A percentile compares a stretch with the other conserved stretches of the same genome.
These are phyloP conservation scores for Candida cerambycidarum DNA, from an alignment of 805 yeast genomes.

Conservation along the genomic window DNA sequence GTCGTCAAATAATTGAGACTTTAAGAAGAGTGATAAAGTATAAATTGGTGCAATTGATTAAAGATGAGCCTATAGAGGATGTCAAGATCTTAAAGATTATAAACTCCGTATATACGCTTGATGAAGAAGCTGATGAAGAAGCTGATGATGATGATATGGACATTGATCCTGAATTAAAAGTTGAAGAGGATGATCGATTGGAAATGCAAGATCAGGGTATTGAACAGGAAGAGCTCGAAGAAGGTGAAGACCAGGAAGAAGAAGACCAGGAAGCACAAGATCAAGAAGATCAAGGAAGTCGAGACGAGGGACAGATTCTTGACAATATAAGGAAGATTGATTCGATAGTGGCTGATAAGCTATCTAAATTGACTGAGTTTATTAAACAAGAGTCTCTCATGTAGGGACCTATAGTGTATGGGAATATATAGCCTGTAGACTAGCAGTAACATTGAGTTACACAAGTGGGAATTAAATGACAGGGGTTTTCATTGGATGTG, in stretches of 20 bases:
- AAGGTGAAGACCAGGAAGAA: slow-evolving; percentile 12
- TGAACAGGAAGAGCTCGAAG: slow-evolving; percentile 20
- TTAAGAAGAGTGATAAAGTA: slow-evolving; percentile 70
- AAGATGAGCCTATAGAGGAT: slow-evolving; percentile 46
- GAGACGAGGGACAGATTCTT: slow-evolving; percentile 18
- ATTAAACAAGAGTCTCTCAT: slow-evolving; percentile 34
- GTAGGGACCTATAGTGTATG: no score
- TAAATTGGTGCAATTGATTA: slow-evolving; percentile 63
- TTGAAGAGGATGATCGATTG: slow-evolving; percentile 14
- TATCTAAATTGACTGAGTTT: slow-evolving; percentile 34
- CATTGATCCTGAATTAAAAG: slow-evolving; percentile 22
- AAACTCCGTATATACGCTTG: slow-evolving; percentile 29
- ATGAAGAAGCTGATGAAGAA: slow-evolving; percentile 23
- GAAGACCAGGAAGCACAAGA: slow-evolving; percentile 17
- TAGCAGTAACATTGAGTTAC: no score
- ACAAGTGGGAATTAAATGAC: no score
- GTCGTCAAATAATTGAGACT: slow-evolving; percentile 57
- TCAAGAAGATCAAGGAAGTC: slow-evolving; percentile 9
- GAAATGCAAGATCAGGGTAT: slow-evolving; percentile 16
- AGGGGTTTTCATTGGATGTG: no score
- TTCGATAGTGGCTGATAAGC: slow-evolving; percentile 27
- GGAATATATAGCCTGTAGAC: no score
- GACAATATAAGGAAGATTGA: slow-evolving; percentile 9
- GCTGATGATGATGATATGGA: no score
- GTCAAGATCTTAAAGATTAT: slow-evolving; percentile 45